Base-by-base conservation (phyloP, 129 eudicot genomes). In the Centella asiatica region DNA sequence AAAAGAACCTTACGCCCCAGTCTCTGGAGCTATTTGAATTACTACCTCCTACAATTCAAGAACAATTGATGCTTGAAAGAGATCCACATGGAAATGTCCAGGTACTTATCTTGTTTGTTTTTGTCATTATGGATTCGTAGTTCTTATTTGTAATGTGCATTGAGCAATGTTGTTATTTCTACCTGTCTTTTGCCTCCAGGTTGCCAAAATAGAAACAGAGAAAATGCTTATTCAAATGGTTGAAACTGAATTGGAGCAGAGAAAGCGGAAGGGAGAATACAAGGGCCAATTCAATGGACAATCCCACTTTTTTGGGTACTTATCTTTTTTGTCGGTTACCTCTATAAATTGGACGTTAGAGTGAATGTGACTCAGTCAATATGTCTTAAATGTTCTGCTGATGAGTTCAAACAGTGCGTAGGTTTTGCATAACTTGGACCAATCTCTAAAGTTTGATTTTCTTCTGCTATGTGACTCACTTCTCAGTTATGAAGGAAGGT, bases 201-300 rank as follows among this genome's bases (percentile, higher is more conserved):
- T 93, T 74, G 99, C 99, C 59, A 93, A 93, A 80, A 93, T 93
- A 42, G 99, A 93, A 78, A 93, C 99, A 13, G 99, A 93, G 81
- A 93, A 88, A 70, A 93, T 93, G 99, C 96, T 93, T 65, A 93
- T 93, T 61, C 95, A 93, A 77, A 93, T 93, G 99, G 99, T 93
- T 67, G 99, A 93, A 77, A 76, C 87, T 68, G 99, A 87, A 74
- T 63, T 93, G 79, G 95, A 82, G 47, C 76, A 67, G 63, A 88
- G 96, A 82, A 93, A 77, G 74, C 73, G 78, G 57, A 75, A 50
- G 32, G 89, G 86, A 69, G 69, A 67, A 54, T 87, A 85, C 65
- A 69, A 75, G 13, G 74, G 65, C 47, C 79, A 82, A 29, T 93
- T 93, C 73, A 85, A 72, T 70, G 99, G 99, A 28, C 96, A 88